Evolutionary conservation across 768 basidiomycete species (phyloP), one percentile per base, ranked within the genome.

Genomic region (button mushroom (Agaricus bisporus)): DNA sequence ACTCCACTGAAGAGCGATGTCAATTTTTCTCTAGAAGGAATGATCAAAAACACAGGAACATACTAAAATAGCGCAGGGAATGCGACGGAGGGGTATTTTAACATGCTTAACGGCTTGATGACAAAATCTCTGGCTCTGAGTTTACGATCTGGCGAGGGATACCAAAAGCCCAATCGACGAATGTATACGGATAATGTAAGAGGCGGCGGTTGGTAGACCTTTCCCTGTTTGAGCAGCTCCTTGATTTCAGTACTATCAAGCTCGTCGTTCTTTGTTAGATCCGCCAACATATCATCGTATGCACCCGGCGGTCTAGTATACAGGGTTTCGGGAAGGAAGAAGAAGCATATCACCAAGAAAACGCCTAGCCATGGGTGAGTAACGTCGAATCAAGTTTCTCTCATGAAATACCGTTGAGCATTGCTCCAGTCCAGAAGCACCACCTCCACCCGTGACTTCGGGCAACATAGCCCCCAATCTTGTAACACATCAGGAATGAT

Each of bases 351-450:
- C n/a, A 66, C 29, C 38, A 74, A 66, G 61, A 73, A 65, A 6
- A 47, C 47, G 17, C 67, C 53, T 54, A 38, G 35, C 20, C n/a
- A 22, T 36, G 18, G 43, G 12, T 62, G 59, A 47, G 22, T 4
- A 9, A 18, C 25, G 46, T 10, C 38, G 22, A 5, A 58, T 66
- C 44, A 10, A 10, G n/a, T 32, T 32, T 6, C 2, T 10, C 10
- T 50, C 10, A 17, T 4, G 14, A 5, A 10, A 48, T 25, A 54
- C 53, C 70, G 56, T 74, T 70, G n/a, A 73, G 56, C n/a, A 75
- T 74, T n/a, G 70, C 67, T 25, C 71, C 68, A 12, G 70, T 61
- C 65, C 70, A 75, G 53, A 75, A 75, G 51, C 72, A 73, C 75
- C 73, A 74, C 41, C 72, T 62, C 70, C 72, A 70, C n/a, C 70